Conservation (phyloP, 2,329 filamentous ascomycete species). For the Truncatella angustata region DNA sequence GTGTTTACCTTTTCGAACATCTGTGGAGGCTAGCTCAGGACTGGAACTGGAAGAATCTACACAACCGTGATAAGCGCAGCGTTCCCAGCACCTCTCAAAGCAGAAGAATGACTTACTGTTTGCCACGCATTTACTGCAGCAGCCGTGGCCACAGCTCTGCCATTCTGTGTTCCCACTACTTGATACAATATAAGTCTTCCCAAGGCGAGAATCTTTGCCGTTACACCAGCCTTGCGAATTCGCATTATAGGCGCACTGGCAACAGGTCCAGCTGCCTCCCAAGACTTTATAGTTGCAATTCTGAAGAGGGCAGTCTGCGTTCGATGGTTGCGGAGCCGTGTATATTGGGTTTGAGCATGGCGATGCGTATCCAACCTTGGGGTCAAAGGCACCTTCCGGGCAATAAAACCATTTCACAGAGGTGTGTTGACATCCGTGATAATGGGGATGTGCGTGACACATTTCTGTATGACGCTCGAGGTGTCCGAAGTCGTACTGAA, state of each 20-base stretch:
- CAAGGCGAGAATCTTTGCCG: slow-evolving; percentile 26
- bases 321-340: slow-evolving; percentile 42
- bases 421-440: slow-evolving; percentile 52
- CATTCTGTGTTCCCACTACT: slow-evolving; percentile 29
- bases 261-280: slow-evolving; percentile 53
- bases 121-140: slow-evolving; percentile 47
- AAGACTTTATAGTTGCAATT: slow-evolving; percentile 51
- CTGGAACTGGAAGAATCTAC: slow-evolving; percentile 32
- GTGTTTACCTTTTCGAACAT: slow-evolving; percentile 35
- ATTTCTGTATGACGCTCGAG: no score
- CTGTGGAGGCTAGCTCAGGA: slow-evolving; percentile 35
- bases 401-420: slow-evolving; percentile 57
- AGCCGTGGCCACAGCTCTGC: slow-evolving; percentile 49
- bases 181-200: slow-evolving; percentile 17
- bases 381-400: slow-evolving; percentile 45
- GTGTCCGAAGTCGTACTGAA: no score
- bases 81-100: not conserved
- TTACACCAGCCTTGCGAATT: slow-evolving; percentile 55
- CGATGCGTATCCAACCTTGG: slow-evolving; percentile 47
- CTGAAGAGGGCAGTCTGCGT: slow-evolving; percentile 44
- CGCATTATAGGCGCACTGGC: slow-evolving; percentile 48
- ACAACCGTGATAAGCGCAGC: slow-evolving; percentile 10
- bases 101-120: slow-evolving; percentile 29
- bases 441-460: slow-evolving; percentile 54
- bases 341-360: slow-evolving; percentile 49